Percentiles rank a stretch among this genome's conserved stretches.
phyloP scores from a whole-genome alignment of 352 stramenopile species.

The Globisporangium nagaii region DNA sequence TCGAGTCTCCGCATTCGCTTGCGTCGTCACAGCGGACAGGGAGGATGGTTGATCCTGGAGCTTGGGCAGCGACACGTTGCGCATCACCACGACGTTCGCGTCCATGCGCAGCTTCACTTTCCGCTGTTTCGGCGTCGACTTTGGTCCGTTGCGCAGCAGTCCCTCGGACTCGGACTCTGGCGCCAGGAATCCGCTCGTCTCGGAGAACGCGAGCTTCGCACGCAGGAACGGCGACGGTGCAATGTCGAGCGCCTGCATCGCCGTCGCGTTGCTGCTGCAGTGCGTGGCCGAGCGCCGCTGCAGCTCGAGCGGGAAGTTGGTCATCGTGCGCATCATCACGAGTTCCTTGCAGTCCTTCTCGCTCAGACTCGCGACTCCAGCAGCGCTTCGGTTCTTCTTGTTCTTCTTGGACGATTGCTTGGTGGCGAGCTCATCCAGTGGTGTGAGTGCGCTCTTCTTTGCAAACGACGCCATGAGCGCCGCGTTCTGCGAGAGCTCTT shows the following conservation, averaged over 20 bases:
- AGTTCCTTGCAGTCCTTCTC: conserved; percentile 13
- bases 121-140: conserved; percentile 38
- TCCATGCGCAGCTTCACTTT: conserved; percentile 21
- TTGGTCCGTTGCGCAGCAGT: conserved; percentile 13
- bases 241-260: conserved; percentile 22
- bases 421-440: conserved; percentile 22
- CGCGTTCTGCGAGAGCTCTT: conserved; percentile 20
- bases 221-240: conserved; percentile 37
- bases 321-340: conserved; percentile 17
- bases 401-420: conserved; percentile 5
- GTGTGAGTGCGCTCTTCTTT: conserved; percentile 25
- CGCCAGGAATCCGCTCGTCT: too few species aligned
- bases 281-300: conserved; percentile 18
- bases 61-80: conserved; percentile 35
- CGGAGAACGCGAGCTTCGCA: conserved; percentile 17
- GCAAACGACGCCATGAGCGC: conserved; percentile 8
- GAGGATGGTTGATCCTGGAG: conserved; percentile 12
- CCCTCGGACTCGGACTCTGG: not conserved
- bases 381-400: not conserved
- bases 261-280: not conserved
- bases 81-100: conserved; percentile 26
- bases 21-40: too few species aligned
- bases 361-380: not conserved
- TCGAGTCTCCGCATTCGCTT: not conserved
- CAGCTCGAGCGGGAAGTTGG: conserved; percentile 41